These are phyloP conservation scores for Lasiodiplodia sp. DNA, from an alignment of 2,329 filamentous ascomycete species.

Conservation along the genomic window DNA sequence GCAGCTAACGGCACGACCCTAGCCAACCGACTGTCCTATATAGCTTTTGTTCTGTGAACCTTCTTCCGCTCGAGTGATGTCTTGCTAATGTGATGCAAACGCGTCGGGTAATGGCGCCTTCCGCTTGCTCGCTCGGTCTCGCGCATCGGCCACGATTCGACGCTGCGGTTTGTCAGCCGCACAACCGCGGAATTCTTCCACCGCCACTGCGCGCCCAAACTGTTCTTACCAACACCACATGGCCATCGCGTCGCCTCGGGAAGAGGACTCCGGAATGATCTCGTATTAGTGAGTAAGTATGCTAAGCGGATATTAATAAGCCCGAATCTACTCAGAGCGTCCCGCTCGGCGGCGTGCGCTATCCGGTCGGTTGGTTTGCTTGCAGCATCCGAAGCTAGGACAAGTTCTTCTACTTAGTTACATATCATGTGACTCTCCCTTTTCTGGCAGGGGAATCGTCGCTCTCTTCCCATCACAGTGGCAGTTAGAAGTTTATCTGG, in stretches of 20 bases:
- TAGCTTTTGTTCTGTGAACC: background rate
- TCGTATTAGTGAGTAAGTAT: background rate
- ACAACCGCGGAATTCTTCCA: slow-evolving; percentile 21
- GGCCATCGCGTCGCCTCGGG: background rate
- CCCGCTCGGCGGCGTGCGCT: background rate
- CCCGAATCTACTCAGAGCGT: background rate
- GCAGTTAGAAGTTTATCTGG: no score
- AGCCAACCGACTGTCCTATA: background rate
- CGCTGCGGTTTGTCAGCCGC: slow-evolving; percentile 19
- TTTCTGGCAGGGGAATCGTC: background rate
- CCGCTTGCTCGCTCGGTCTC: background rate
- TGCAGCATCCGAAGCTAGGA: background rate
- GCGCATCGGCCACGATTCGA: background rate
- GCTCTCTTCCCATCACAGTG: background rate
- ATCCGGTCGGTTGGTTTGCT: background rate
- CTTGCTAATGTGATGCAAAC: slow-evolving; percentile 13
- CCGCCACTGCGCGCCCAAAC: no score
- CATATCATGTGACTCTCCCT: background rate
- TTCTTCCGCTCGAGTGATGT: background rate
- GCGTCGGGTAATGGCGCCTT: slow-evolving; percentile 14
- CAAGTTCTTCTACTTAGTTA: background rate
- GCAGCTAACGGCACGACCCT: background rate
- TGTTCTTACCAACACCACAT: background rate
- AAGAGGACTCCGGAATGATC: background rate
- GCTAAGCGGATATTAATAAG: background rate